Base-by-base conservation (phyloP, 345 rosid genomes). In the Odontarrhena argentea region DNA sequence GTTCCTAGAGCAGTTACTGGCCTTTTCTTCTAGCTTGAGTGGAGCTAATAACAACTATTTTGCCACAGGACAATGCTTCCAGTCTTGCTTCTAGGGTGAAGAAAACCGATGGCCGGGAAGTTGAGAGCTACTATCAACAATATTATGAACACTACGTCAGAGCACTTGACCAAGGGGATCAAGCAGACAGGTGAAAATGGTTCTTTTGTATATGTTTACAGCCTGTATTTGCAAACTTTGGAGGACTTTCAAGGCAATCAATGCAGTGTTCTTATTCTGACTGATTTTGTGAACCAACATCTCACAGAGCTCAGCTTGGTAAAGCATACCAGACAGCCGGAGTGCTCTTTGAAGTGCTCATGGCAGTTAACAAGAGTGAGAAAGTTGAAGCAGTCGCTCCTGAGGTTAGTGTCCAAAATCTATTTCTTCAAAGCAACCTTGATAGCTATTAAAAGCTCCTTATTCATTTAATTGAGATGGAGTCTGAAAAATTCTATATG, bases 311-410 rank as follows among this genome's bases (percentile, higher is more conserved):
- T 80, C 99, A 94, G 79, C 97, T 94, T 75, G 99, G 94, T 34
- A 91, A 94, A 79, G 99, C 96, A 75, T 91, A 94, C 77, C 96
- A 85, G 83, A 94, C 97, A 9, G 99, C 99, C 0, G 97, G 99
- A 50, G 96, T 94, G 56, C 99, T 94, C 66, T 94, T 85, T 77
- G 95, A 94, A 84, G 99, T 91, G 64, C 96, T 94, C 59, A 91
- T 92, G 59, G 98, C 98, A 14, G 98, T 91, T 62, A 94, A 91
- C 77, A 93, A 93, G 84, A 78, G 87, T n/a, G 98, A 93, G 72
- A 85, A 93, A 83, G 96, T 90, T 43, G 98, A 93, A 85, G 97
- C 90, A 83, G 99, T 93, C 82, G 95, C 97, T 73, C 99, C 99
- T 5, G 99, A 94, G 96, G 99, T 94, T 77, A 46, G 80, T 65